phyloP scores from a whole-genome alignment of 2,329 filamentous ascomycete species.

The Ciborinia camelliae region DNA sequence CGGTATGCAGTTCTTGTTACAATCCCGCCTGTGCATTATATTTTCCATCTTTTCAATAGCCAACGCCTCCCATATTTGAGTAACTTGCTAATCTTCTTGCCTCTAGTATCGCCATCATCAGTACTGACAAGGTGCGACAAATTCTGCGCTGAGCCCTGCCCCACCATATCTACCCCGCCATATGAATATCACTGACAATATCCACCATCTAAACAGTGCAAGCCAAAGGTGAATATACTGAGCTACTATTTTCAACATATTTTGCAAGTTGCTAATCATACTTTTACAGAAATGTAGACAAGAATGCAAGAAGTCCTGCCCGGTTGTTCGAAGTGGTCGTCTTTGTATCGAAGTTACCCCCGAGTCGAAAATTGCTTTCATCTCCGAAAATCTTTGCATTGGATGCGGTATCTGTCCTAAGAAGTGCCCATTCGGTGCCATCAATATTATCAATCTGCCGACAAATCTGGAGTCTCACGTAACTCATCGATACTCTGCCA shows the following conservation, averaged over 20 bases:
- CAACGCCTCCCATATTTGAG: background rate
- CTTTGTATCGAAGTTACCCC: constrained; percentile 91
- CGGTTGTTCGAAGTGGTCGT: constrained; percentile 95
- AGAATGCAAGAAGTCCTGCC: constrained; percentile 98
- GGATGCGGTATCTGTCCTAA: constrained; percentile 99
- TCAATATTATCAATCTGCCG: constrained; percentile 99
- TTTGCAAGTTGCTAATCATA: constrained; percentile 35
- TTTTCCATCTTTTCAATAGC: background rate
- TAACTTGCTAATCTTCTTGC: constrained; percentile 18
- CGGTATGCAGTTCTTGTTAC: constrained; percentile 59
- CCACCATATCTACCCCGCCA: constrained; percentile 40
- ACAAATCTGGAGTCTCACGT: constrained; percentile 98
- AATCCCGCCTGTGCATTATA: background rate
- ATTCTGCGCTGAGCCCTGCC: constrained; percentile 39
- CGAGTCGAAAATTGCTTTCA: constrained; percentile 92
- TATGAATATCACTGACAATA: constrained; percentile 41
- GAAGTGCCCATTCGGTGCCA: constrained; percentile 97
- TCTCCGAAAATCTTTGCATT: constrained; percentile 93
- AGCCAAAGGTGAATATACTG: constrained; percentile 66
- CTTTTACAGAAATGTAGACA: constrained; percentile 83
- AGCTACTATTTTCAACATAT: constrained; percentile 11
- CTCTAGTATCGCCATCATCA: constrained; percentile 94
- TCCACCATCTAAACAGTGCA: constrained; percentile 59
- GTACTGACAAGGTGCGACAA: constrained; percentile 82
- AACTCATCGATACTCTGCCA: constrained; percentile 97